Conservation (phyloP, 805 yeast species). For the Cyberlindnera samutprakarnensis region DNA sequence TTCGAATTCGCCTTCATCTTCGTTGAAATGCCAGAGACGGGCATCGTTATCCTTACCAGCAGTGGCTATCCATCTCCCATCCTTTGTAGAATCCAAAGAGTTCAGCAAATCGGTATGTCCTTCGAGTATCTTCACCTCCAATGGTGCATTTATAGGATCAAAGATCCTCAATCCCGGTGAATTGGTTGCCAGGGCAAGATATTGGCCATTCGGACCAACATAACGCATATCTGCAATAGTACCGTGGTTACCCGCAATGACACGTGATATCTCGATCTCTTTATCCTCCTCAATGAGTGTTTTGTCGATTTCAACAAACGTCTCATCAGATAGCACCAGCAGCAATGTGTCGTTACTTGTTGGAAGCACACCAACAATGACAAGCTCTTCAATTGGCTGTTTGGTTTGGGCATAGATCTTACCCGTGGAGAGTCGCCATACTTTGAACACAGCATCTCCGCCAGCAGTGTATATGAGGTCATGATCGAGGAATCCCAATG, state of each 20-base stretch:
- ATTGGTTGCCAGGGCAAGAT: slow-evolving; percentile 85
- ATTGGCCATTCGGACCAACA: slow-evolving; percentile 51
- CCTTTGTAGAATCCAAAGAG: slow-evolving; percentile 65
- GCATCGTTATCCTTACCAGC: slow-evolving; percentile 88
- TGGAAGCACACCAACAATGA: slow-evolving; percentile 53
- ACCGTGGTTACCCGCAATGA: slow-evolving; percentile 91
- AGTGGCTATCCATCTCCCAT: slow-evolving; percentile 87
- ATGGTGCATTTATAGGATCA: slow-evolving; percentile 45
- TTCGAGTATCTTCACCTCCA: slow-evolving; percentile 57
- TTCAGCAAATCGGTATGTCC: slow-evolving; percentile 87
- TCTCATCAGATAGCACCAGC: slow-evolving; percentile 76
- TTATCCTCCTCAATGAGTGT: slow-evolving; percentile 22
- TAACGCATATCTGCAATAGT: slow-evolving; percentile 85
- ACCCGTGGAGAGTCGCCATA: slow-evolving; percentile 54
- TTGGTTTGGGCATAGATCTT: slow-evolving; percentile 40
- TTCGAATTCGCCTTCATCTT: slow-evolving; percentile 30
- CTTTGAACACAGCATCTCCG: slow-evolving; percentile 55
- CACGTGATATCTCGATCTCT: slow-evolving; percentile 37
- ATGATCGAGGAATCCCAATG: slow-evolving; percentile 67
- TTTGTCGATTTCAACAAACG: slow-evolving; percentile 46
- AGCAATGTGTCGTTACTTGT: slow-evolving; percentile 32
- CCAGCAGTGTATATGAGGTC: slow-evolving; percentile 74
- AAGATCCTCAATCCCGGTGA: slow-evolving; percentile 81
- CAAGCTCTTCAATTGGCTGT: slow-evolving; percentile 64
- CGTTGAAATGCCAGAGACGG: slow-evolving; percentile 68